Conservation (phyloP, 2,329 filamentous ascomycete genomes). For the Pseudocercospora fuligena region DNA sequence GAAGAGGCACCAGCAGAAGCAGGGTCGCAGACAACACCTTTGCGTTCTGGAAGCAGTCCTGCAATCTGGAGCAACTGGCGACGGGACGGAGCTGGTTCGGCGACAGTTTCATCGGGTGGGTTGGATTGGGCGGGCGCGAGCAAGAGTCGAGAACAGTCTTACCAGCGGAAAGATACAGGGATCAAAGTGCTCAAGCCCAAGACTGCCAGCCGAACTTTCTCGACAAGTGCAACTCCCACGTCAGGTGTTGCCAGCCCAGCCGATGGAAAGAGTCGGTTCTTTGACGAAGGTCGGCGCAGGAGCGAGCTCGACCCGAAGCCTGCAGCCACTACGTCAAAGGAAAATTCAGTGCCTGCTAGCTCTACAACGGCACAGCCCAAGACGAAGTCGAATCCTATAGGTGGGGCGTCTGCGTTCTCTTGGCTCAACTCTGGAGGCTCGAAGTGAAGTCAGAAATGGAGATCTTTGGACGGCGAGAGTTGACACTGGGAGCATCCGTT, state of each 20-base stretch:
- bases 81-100: constrained; percentile 42
- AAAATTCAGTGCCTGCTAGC: constrained; percentile 35
- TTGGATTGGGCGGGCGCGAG: constrained; percentile 62
- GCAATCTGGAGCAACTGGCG: constrained; percentile 56
- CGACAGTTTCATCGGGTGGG: constrained; percentile 18
- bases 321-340: constrained; percentile 36
- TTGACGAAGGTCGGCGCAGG: constrained; percentile 52
- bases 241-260: constrained; percentile 29
- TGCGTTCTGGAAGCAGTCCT: constrained; percentile 37
- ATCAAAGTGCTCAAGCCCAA: constrained; percentile 95
- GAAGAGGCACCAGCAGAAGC: constrained; percentile 25
- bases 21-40: constrained; percentile 24
- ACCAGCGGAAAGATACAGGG: constrained; percentile 70
- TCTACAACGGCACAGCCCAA: constrained; percentile 30
- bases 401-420: constrained; percentile 89
- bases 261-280: constrained; percentile 52
- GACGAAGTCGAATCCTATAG: constrained; percentile 74
- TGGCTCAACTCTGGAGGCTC: constrained; percentile 65
- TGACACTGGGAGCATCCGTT: neutral
- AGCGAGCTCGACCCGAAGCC: constrained; percentile 25
- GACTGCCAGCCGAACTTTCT: constrained; percentile 58
- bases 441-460: neutral
- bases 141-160: constrained; percentile 63
- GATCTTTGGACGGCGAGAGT: neutral
- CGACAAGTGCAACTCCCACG: constrained; percentile 40